Percentiles rank a stretch among this genome's conserved stretches.
phyloP scores from a whole-genome alignment of 306 rosid species.

The Senna siamea region DNA sequence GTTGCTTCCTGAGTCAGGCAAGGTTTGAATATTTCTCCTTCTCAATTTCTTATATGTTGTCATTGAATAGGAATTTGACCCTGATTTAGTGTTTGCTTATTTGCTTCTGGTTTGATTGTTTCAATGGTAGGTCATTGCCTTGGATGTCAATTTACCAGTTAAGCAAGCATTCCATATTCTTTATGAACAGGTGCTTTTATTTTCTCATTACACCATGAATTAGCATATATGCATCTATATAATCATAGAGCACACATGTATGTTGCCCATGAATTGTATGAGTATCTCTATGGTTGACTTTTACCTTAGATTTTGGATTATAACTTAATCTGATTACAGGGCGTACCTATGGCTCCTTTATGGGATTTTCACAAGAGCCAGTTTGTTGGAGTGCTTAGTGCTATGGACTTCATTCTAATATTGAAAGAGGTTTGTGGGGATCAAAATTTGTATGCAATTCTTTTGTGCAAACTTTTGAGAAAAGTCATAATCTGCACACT shows the following conservation, averaged over 20 bases:
- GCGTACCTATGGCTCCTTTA: constrained; percentile 72
- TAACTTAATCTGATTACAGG: constrained; percentile 54
- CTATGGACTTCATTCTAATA: constrained; percentile 81
- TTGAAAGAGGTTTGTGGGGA: constrained; percentile 73
- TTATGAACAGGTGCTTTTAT: constrained; percentile 67
- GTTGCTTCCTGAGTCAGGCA: constrained; percentile 92
- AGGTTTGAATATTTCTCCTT: constrained; percentile 67
- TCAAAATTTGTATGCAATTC: constrained; percentile 36
- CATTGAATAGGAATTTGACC: constrained; percentile 22
- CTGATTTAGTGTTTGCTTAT: constrained; percentile 29
- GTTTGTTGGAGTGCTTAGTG: constrained; percentile 78
- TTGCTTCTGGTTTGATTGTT: constrained; percentile 38
- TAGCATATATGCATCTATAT: background rate
- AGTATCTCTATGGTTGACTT: constrained; percentile 17
- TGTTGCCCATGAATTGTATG: constrained; percentile 21
- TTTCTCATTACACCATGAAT: background rate
- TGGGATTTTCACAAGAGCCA: constrained; percentile 69
- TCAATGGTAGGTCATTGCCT: constrained; percentile 64
- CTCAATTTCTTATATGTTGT: constrained; percentile 26
- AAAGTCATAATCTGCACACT: constrained; percentile 16
- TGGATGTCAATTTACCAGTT: constrained; percentile 77
- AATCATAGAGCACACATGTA: background rate
- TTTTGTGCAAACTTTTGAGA: constrained; percentile 34
- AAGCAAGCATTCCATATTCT: constrained; percentile 90
- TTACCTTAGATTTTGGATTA: constrained; percentile 34